These are phyloP conservation scores for Rubroboletus satanas DNA, from an alignment of 768 basidiomycete species.

Conservation along the genomic window DNA sequence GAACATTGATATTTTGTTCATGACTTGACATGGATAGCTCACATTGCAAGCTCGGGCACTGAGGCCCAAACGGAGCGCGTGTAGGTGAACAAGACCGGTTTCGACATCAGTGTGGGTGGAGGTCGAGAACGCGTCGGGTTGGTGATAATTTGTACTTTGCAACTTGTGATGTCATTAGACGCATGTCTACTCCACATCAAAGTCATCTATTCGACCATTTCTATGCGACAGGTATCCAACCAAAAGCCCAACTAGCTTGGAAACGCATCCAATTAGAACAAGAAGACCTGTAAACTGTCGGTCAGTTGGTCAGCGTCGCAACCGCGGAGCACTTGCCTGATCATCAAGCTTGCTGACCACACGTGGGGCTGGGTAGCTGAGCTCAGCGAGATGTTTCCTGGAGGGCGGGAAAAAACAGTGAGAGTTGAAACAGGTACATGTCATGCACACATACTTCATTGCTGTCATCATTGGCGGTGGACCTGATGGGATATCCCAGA, in stretches of 20 bases:
- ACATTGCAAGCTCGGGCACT: conserved; percentile 42
- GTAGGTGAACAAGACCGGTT: conserved; percentile 37
- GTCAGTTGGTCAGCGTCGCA: conserved; percentile 14
- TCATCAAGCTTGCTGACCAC: conserved; percentile 92
- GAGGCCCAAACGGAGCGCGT: conserved; percentile 39
- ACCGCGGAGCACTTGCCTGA: conserved; percentile 44
- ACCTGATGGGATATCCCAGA: conserved; percentile 33
- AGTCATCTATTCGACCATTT: neutral
- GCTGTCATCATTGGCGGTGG: conserved; percentile 76
- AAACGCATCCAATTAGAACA: conserved; percentile 32
- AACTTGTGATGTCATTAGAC: neutral
- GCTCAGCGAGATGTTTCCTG: conserved; percentile 85
- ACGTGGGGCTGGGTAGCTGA: conserved; percentile 84
- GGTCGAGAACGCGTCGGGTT: neutral
- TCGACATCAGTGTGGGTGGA: neutral
- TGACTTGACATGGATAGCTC: conserved; percentile 3
- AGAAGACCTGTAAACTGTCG: conserved; percentile 33
- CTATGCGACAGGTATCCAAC: conserved; percentile 4
- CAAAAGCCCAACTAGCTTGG: neutral
- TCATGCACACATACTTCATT: conserved; percentile 60
- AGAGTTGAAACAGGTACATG: neutral
- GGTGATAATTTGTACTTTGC: neutral
- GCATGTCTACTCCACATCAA: conserved; percentile 8
- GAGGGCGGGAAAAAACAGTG: neutral
- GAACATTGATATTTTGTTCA: neutral